Base-by-base conservation (phyloP, 2,329 filamentous ascomycete species). In the Pleomassaria siparia region DNA sequence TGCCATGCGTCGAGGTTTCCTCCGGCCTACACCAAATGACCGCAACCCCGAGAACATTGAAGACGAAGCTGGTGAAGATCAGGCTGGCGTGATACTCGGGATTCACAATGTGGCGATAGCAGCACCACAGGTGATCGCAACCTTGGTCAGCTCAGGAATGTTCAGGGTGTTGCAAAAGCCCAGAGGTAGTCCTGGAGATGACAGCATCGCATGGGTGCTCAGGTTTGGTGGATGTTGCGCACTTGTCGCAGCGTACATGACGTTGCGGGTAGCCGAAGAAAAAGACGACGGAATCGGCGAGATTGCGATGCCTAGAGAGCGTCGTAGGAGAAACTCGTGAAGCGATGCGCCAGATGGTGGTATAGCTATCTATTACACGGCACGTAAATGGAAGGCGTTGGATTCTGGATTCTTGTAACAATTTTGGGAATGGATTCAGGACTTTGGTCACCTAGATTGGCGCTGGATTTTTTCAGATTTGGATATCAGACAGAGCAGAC, bases 91-190 rank as follows among this genome's bases (percentile, higher is more conserved):
- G 32, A 90, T 97, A 36, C 80, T 97, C 2, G 92, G 92, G 8
- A 91, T 97, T 45, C 92, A 97, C 76, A 97, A 97, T 70, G 92
- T 97, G 74, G 87, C 91, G 13, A 88, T 97, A 58, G 90, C 91
- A 1, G 85, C 90, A 4, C 92, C 92, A 1, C 92, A 97, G 67
- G 91, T 96, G 51, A 80, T 96, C 45, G 91, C 92, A 10, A 96
- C 91, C 5, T 74, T 96, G 22, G 84, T 88, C 20, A 92, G 89
- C 50, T 91, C 87, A 63, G 76, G 87, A 50, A 88, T 97, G 53
- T 97, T 97, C 75, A 86, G 84, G 64, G 75, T 86, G 32, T 81
- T 92, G 62, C 91, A 97, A 74, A 96, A 95, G 71, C 90, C 89
- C 0, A 81, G 92, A 53, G 91, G 91, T 4, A 82, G 80, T 4